Evolutionary conservation across 441 rosid genomes (phyloP), one percentile per base, ranked within the genome.

Genomic region (Iberis amara): DNA sequence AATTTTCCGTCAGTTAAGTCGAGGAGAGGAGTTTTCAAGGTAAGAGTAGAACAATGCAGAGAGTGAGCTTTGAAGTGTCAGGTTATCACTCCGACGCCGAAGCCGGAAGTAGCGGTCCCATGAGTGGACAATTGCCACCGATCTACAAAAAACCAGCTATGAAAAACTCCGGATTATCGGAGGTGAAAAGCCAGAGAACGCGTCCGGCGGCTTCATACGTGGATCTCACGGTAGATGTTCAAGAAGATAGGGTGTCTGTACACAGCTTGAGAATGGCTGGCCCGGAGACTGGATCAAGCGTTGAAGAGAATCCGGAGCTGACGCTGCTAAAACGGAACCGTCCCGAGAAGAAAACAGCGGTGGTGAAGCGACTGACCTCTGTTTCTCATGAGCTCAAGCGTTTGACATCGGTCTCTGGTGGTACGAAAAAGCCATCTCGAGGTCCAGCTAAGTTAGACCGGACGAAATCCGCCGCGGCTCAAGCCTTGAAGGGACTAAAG

Each of bases 401-500:
- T 4, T 48, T 78, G 15, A 65, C 83, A 1, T 78, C 80, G 0
- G 71, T 75, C 40, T 58, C 76, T 8, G 66, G 62, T 6, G 42
- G 47, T 1, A 68, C 49, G 7, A 64, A 28, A 51, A 70, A 68
- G 39, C 62, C 82, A 1, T 26, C 59, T 4, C 51, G 70, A 3
- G 55, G 49, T 2, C 59, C 62, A 36, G 61, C 68, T 49, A 57
- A 70, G 52, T 68, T 78, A 35, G 83, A 78, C 47, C 58, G 83
- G 68, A 73, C 70, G 0, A 78, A 75, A 58, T 73, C 83, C 0
- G 83, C 83, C 0, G 83, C 78, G 0, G 13, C 64, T 60, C 69
- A 68, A 12, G 83, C 80, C 5, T 54, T 78, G 59, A 75, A 70
- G 0, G 80, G 83, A 3, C 78, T 78, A 23, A 70, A 78, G 73